Evolutionary conservation across 1,139 yeast genomes (phyloP).

Genomic region (Kurtzmaniella quercitrusa): DNA sequence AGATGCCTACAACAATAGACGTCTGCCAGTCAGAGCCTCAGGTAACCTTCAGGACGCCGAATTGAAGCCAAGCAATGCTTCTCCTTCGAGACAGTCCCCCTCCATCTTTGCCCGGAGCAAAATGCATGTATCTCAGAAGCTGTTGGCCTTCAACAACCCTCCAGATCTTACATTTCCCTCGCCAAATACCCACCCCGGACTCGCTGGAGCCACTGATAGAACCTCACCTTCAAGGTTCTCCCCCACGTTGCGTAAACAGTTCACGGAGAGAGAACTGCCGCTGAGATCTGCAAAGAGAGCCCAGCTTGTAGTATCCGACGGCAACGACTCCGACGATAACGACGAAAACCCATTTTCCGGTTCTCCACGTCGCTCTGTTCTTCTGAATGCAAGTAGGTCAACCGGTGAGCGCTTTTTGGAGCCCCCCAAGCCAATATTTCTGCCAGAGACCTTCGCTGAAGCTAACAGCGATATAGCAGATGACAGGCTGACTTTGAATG

Average conservation of each 20-base stretch:
- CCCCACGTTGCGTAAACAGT: conserved; percentile 49
- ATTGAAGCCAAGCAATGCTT: background rate
- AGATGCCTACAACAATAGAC: conserved; percentile 19
- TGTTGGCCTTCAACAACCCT: conserved; percentile 15
- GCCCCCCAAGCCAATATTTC: conserved; percentile 63
- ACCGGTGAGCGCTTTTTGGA: conserved; percentile 48
- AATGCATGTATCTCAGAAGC: conserved; percentile 37
- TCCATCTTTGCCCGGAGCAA: conserved; percentile 46
- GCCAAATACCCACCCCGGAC: conserved; percentile 6
- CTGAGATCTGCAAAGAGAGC: conserved; percentile 49
- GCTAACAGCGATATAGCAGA: conserved; percentile 48
- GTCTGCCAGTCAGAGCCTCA: conserved; percentile 1
- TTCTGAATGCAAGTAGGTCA: conserved; percentile 11
- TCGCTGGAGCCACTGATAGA: conserved; percentile 3
- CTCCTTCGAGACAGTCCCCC: conserved; percentile 34
- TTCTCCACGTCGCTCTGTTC: conserved; percentile 19
- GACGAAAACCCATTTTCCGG: conserved; percentile 19
- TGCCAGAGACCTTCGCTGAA: conserved; percentile 59
- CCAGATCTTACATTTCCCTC: conserved; percentile 21
- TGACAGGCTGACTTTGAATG: conserved; percentile 20
- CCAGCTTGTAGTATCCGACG: conserved; percentile 42
- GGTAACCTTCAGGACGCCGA: background rate
- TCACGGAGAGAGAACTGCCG: conserved; percentile 64
- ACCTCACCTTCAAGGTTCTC: conserved; percentile 5
- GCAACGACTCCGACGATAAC: conserved; percentile 27